These are phyloP conservation scores for Limtongozyma cylindracea DNA, from an alignment of 805 yeast genomes.

Conservation along the genomic window DNA sequence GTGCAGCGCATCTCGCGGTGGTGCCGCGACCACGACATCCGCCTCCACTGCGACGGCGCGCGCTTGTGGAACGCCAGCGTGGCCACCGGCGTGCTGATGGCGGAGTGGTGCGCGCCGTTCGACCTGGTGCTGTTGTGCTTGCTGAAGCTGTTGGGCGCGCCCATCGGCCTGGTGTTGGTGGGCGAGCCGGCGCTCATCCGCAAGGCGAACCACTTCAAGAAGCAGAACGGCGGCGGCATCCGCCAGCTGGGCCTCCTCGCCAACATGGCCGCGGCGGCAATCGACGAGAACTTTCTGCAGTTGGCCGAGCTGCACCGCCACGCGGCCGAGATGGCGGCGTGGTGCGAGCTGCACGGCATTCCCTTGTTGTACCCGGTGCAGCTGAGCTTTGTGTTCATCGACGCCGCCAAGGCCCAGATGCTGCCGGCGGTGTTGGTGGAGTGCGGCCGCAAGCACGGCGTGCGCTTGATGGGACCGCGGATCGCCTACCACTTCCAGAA, in stretches of 20 bases:
- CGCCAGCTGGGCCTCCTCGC: slow-evolving; percentile 16
- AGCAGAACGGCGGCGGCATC: slow-evolving; percentile 18
- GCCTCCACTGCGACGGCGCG: slow-evolving; percentile 17
- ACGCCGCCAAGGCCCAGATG: slow-evolving; percentile 8
- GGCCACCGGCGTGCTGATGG: slow-evolving; percentile 13
- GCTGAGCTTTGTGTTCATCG: slow-evolving; percentile 15
- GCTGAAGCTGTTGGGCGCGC: slow-evolving; percentile 16
- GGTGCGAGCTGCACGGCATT: slow-evolving; percentile 8
- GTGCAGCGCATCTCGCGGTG: slow-evolving; percentile 10
- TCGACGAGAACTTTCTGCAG: slow-evolving; percentile 12
- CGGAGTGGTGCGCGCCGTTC: slow-evolving; percentile 12
- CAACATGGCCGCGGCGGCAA: slow-evolving; percentile 14
- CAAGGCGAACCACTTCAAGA: slow-evolving; percentile 18
- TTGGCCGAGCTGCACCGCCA: slow-evolving; percentile 8
- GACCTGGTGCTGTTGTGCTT: slow-evolving; percentile 17
- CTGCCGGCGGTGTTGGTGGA: slow-evolving; percentile 5
- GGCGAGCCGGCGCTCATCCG: slow-evolving; percentile 7
- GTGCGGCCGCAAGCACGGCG: slow-evolving; percentile 4
- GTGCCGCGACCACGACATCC: slow-evolving; percentile 9
- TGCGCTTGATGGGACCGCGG: slow-evolving; percentile 3
- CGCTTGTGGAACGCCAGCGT: slow-evolving; percentile 16
- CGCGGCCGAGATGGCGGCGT: slow-evolving; percentile 10
- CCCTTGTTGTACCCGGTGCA: slow-evolving; percentile 12
- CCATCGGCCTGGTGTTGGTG: slow-evolving; percentile 16
- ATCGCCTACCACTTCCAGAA: slow-evolving; percentile 13